Evolutionary conservation across 2,329 filamentous ascomycete species (phyloP).

Genomic region (Alternaria solani): DNA sequence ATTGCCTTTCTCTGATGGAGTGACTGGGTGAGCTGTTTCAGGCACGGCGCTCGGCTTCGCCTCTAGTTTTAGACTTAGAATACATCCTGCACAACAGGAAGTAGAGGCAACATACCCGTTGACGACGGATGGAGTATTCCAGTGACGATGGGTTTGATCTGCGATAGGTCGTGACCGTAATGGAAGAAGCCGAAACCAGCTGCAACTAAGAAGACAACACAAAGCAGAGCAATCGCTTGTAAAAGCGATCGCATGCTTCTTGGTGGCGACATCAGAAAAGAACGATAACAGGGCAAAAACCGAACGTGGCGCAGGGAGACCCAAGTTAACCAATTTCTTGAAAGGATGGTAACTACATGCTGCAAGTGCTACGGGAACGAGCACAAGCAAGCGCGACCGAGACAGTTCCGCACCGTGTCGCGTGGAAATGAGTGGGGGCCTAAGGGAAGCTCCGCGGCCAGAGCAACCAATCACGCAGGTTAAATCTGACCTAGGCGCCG

Average conservation of each 20-base stretch:
- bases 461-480: background rate
- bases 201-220: conserved; percentile 18
- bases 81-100: background rate
- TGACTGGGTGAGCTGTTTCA: background rate
- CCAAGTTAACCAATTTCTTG: background rate
- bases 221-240: conserved; percentile 21
- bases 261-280: conserved; percentile 17
- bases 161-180: conserved; percentile 15
- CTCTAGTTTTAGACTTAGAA: conserved; percentile 4
- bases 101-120: background rate
- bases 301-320: background rate
- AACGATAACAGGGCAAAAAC: background rate
- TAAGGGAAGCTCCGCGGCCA: background rate
- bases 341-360: background rate
- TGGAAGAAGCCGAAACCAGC: conserved; percentile 18
- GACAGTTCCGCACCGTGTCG: background rate
- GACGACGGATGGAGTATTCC: conserved; percentile 3
- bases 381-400: background rate
- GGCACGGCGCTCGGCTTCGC: background rate
- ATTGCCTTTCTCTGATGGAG: conserved; percentile 18
- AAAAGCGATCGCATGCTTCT: conserved; percentile 22
- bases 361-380: background rate
- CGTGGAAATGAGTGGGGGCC: background rate
- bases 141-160: conserved; percentile 10
- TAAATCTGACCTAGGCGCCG: background rate